Evolutionary conservation across 2,329 filamentous ascomycete genomes (phyloP).

Genomic region (Aschersonia sp.): DNA sequence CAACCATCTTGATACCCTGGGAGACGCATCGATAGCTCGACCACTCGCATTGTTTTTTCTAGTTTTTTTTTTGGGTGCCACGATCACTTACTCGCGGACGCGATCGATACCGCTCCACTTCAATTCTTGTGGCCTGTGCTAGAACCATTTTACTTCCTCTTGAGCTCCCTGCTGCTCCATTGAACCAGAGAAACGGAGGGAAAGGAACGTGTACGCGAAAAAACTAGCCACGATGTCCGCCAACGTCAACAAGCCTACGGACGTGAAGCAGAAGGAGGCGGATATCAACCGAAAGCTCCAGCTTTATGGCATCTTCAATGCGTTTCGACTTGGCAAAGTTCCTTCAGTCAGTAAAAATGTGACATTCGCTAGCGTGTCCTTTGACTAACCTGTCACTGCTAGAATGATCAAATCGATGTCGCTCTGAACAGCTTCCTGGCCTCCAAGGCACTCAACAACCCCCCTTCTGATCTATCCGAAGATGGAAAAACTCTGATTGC

Average conservation of each 20-base stretch:
- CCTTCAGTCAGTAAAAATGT: conserved; percentile 53
- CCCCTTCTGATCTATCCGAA: conserved; percentile 61
- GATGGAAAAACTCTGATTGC: conserved; percentile 70
- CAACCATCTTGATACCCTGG: conserved; percentile 15
- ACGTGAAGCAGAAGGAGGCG: conserved; percentile 63
- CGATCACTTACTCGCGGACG: neutral
- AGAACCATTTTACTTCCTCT: neutral
- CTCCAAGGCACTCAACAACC: conserved; percentile 53
- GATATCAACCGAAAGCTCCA: conserved; percentile 91
- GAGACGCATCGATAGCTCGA: conserved; percentile 1
- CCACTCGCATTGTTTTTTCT: neutral
- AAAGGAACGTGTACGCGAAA: too few species aligned
- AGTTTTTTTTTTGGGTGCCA: neutral
- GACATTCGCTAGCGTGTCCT: neutral
- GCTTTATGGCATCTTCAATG: conserved; percentile 77
- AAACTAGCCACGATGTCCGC: conserved; percentile 16
- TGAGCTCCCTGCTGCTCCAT: too few species aligned
- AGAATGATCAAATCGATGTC: conserved; percentile 93
- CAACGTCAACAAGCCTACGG: conserved; percentile 58
- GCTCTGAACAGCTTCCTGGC: conserved; percentile 78
- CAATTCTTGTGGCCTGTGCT: neutral
- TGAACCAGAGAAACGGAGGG: too few species aligned
- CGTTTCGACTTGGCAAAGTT: conserved; percentile 79
- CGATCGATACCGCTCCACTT: neutral
- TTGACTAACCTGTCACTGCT: neutral